Conservation (phyloP, 1,139 yeast genomes). For the Sugiyamaella paludigena region DNA sequence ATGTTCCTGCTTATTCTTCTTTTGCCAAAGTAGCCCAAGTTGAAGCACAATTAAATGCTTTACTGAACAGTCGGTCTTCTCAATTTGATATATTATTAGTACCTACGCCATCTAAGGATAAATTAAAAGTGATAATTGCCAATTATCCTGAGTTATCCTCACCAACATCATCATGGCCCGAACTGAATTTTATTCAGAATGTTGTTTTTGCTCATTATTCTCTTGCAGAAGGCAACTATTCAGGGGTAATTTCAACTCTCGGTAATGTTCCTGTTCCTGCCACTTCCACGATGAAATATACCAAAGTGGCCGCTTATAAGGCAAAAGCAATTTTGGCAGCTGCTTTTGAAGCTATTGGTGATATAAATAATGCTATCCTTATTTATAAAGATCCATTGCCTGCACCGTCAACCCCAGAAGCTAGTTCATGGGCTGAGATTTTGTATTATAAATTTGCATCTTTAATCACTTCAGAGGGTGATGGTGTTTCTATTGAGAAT, state of each 20-base stretch:
- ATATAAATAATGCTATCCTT: conserved; percentile 27
- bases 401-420: conserved; percentile 22
- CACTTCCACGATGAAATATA: conserved; percentile 18
- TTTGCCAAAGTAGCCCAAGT: conserved; percentile 14
- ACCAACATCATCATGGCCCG: conserved; percentile 7
- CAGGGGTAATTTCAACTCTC: conserved; percentile 20
- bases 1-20: conserved; percentile 13
- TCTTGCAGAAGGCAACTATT: conserved; percentile 22
- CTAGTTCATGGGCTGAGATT: conserved; percentile 29
- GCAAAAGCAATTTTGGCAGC: conserved; percentile 30
- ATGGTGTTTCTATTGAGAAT: background rate
- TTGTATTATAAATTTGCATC: conserved; percentile 25
- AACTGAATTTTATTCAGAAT: conserved; percentile 21
- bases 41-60: conserved; percentile 6
- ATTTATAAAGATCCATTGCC: conserved; percentile 22
- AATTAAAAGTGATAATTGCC: background rate
- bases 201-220: conserved; percentile 26
- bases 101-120: background rate
- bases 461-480: conserved; percentile 19
- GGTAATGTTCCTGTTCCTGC: conserved; percentile 7
- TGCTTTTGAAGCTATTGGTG: conserved; percentile 27
- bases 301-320: conserved; percentile 25
- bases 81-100: background rate
- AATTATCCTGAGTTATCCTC: background rate
- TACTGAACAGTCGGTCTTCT: conserved; percentile 1